phyloP scores from a whole-genome alignment of 257 asterid genomes.

The Ophiorrhiza pumila region DNA sequence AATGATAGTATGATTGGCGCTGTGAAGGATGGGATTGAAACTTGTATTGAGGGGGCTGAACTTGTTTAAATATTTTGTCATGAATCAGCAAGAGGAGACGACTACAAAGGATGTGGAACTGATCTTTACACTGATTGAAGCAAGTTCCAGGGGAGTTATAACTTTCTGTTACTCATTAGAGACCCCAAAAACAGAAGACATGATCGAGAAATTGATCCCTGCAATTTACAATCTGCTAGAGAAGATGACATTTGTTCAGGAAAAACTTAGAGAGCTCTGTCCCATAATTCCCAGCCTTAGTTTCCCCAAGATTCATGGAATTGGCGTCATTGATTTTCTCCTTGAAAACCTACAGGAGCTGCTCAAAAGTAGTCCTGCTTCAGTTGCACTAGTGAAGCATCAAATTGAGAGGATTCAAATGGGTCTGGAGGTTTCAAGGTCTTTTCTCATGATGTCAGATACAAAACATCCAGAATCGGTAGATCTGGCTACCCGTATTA shows the following conservation, averaged over 20 bases:
- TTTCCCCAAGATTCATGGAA: neutral
- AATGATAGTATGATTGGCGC: neutral
- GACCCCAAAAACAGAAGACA: neutral
- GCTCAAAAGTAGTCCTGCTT: neutral
- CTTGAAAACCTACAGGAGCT: neutral
- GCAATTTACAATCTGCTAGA: neutral
- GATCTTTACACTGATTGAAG: too few species aligned
- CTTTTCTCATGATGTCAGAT: too few species aligned
- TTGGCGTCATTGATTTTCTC: constrained; percentile 2
- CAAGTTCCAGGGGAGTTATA: neutral
- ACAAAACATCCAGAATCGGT: too few species aligned
- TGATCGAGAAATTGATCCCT: neutral
- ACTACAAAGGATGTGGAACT: neutral
- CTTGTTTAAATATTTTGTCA: neutral
- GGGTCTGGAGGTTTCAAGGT: neutral
- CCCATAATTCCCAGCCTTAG: neutral
- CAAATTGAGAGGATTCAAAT: neutral
- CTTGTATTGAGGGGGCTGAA: too few species aligned
- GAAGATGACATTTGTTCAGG: neutral
- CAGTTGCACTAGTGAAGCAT: neutral
- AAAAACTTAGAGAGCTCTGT: neutral
- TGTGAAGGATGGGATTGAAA: neutral
- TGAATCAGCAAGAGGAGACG: too few species aligned
- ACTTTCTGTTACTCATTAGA: neutral
- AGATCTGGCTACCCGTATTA: too few species aligned